phyloP scores from a whole-genome alignment of 2,329 filamentous ascomycete species.

The Fusarium euwallaceae region DNA sequence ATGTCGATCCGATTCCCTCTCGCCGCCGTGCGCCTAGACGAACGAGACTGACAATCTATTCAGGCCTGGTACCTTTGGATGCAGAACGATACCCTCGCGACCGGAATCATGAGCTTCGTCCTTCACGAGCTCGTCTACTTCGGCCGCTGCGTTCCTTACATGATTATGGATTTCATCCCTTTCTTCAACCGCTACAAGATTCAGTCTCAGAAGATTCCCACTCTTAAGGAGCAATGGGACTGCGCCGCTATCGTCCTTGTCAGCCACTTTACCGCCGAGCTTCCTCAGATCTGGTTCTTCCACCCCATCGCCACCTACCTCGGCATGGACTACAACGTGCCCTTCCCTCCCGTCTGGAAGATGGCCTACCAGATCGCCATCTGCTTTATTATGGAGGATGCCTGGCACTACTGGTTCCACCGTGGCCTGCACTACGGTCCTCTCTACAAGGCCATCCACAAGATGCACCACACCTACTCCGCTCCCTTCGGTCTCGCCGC shows the following conservation, averaged over 20 bases:
- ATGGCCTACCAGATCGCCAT: slow-evolving; percentile 93
- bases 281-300: slow-evolving; percentile 99
- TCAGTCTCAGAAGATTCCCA: slow-evolving; percentile 89
- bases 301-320: slow-evolving; percentile 95
- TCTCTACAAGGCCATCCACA: slow-evolving; percentile 97
- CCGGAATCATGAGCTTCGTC: slow-evolving; percentile 95
- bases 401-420: slow-evolving; percentile 99
- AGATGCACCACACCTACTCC: slow-evolving; percentile 99
- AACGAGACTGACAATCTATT: slow-evolving; percentile 33
- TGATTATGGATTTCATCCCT: slow-evolving; percentile 89
- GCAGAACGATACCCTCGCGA: slow-evolving; percentile 97
- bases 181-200: slow-evolving; percentile 96
- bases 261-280: slow-evolving; percentile 96
- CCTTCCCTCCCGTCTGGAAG: slow-evolving; percentile 86
- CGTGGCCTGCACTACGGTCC: slow-evolving; percentile 93
- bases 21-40: slow-evolving; percentile 5
- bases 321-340: slow-evolving; percentile 88
- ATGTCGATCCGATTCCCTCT: slow-evolving; percentile 53
- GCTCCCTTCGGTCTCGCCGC: slow-evolving; percentile 96
- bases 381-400: slow-evolving; percentile 95
- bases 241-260: slow-evolving; percentile 94
- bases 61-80: slow-evolving; percentile 96
- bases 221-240: slow-evolving; percentile 92
- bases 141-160: slow-evolving; percentile 89
- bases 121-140: slow-evolving; percentile 98